Percentiles rank a stretch among this genome's conserved stretches.
These are phyloP conservation scores for Akanthomyces dipterigenus DNA, from an alignment of 2,329 filamentous ascomycete genomes.

Conservation along the genomic window DNA sequence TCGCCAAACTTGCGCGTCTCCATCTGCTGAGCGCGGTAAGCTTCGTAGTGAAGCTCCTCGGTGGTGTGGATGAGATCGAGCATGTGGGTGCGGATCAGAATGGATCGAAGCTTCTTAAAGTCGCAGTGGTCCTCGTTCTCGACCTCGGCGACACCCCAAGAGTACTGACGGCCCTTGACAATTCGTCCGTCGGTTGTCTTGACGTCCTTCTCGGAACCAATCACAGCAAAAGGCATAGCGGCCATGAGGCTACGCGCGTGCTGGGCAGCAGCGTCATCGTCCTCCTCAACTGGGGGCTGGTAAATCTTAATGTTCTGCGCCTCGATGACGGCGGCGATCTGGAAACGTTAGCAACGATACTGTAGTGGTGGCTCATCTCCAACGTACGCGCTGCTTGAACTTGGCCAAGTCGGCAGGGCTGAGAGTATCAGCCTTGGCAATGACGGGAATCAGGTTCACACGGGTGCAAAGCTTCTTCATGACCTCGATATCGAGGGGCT, in stretches of 20 bases:
- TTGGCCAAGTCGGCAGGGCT: conserved; percentile 84
- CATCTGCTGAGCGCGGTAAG: conserved; percentile 98
- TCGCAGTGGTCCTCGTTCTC: conserved; percentile 99
- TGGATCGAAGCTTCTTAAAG: conserved; percentile 99
- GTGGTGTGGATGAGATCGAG: conserved; percentile 99
- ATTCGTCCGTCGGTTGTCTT: conserved; percentile 93
- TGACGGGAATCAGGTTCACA: conserved; percentile 96
- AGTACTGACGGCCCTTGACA: conserved; percentile 98
- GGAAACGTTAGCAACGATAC: conserved; percentile 21
- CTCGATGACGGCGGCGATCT: conserved; percentile 94
- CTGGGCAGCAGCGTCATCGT: conserved; percentile 91
- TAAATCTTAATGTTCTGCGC: conserved; percentile 99
- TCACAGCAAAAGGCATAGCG: conserved; percentile 97
- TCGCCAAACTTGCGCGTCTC: conserved; percentile 99
- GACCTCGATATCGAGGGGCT: conserved; percentile 98
- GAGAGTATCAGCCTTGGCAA: conserved; percentile 97
- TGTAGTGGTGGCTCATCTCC: background rate
- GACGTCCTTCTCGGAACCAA: conserved; percentile 98
- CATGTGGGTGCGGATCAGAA: conserved; percentile 99
- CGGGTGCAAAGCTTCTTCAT: conserved; percentile 99
- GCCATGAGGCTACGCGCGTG: conserved; percentile 92
- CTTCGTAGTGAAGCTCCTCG: conserved; percentile 98
- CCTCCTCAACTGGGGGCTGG: conserved; percentile 94
- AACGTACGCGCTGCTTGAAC: conserved; percentile 88
- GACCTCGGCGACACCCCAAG: conserved; percentile 98